These are phyloP conservation scores for Byssoonygena ceratinophila DNA, from an alignment of 2,329 filamentous ascomycete genomes.

Conservation along the genomic window DNA sequence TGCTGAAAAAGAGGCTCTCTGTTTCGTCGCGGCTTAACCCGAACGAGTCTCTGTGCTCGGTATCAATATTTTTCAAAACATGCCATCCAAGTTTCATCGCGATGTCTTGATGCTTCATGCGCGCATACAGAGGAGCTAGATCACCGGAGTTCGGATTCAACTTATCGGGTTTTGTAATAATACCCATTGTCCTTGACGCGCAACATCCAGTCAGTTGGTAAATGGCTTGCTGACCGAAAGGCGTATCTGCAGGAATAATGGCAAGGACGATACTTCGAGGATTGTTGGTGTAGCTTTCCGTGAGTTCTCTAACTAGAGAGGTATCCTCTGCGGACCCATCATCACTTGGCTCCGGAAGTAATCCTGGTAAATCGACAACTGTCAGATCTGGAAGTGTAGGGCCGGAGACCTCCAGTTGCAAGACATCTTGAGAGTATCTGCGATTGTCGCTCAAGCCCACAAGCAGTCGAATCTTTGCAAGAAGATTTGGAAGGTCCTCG, in stretches of 20 bases:
- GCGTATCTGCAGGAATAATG: conserved; percentile 37
- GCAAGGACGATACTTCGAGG: conserved; percentile 39
- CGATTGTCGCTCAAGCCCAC: conserved; percentile 21
- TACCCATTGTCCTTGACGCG: conserved; percentile 32
- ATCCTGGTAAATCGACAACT: conserved; percentile 51
- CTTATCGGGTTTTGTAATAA: conserved; percentile 42
- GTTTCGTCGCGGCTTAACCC: conserved; percentile 21
- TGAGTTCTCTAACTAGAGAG: conserved; percentile 42
- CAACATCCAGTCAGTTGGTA: conserved; percentile 28
- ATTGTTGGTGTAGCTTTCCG: conserved; percentile 33
- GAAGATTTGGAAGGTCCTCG: conserved; percentile 20
- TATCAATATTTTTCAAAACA: conserved; percentile 37
- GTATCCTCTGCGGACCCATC: conserved; percentile 46
- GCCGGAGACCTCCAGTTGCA: conserved; percentile 50
- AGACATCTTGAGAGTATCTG: conserved; percentile 37
- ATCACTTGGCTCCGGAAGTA: conserved; percentile 46
- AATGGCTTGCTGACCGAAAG: conserved; percentile 36
- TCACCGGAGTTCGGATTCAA: conserved; percentile 28
- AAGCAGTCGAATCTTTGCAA: conserved; percentile 20
- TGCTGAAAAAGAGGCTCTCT: conserved; percentile 29
- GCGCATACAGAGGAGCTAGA: conserved; percentile 28
- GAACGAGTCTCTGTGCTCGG: conserved; percentile 24
- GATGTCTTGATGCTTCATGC: conserved; percentile 35
- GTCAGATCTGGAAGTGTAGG: conserved; percentile 51
- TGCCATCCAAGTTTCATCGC: conserved; percentile 42